Base-by-base conservation (phyloP, 345 rosid genomes). In the Arabis alpina region DNA sequence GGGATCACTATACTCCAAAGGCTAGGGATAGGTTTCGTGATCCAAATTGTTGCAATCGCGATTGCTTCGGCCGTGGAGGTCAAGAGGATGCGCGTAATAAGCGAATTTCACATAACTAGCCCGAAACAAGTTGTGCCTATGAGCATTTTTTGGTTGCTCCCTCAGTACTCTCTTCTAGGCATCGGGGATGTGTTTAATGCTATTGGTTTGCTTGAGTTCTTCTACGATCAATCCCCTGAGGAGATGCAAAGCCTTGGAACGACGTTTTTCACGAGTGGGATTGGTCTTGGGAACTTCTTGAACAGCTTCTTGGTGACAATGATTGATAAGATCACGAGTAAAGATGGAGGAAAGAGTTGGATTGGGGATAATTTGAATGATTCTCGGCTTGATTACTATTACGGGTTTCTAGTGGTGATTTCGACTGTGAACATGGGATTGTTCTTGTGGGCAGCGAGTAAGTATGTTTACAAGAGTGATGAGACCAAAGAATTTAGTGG, bases 161-260 rank as follows among this genome's bases (percentile, higher is more conserved):
- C 97, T 70, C 98, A 90, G 47, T 93, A 88, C 73, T 81, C 88
- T 32, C 82, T 88, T 4, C 11, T 93, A 51, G 97, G 97, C 6
- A 60, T 88, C 9, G 97, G 86, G 0, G 97, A 93, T 65, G 97
- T 87, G 72, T 93, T 93, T 40, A 86, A 81, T 28, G 97, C 93
- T 0, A 87, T 88, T 47, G 97, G 92, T 45, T 65, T 86, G 66
- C 83, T 90, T 3, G 97, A 90, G 76, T 93, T 93, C 68, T 93
- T 93, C 87, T 88, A 87, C 44, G 97, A 93, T 63, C 98, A 93
- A 42, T 84, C 96, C 2, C 97, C 97, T 1, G 90, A 87, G 52
- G 90, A 88, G 51, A 90, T 93, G 97, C 92, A 90, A 66, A 93
- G 97, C 83, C 87, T 90, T 0, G 98, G 98, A 43, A 92, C 98